Evolutionary conservation across 768 basidiomycete species (phyloP).

Genomic region (Pleurotus tuber-regium): DNA sequence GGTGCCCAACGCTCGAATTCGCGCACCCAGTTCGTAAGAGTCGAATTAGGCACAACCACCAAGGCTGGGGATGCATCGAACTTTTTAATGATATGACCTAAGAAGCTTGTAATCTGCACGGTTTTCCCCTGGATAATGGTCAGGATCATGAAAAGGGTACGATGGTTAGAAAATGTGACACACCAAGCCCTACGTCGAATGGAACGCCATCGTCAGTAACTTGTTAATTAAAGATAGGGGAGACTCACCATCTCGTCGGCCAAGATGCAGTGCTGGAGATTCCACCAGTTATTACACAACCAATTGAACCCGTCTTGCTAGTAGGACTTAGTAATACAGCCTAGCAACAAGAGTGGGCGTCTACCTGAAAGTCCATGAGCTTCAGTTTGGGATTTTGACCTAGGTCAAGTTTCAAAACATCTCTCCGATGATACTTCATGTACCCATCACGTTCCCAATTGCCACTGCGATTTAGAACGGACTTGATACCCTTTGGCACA

Average conservation of each 20-base stretch:
- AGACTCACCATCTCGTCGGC: constrained; percentile 97
- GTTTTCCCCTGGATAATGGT: constrained; percentile 69
- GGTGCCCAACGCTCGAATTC: constrained; percentile 92
- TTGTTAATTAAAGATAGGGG: constrained; percentile 14
- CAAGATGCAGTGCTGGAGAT: constrained; percentile 78
- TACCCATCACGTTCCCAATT: constrained; percentile 57
- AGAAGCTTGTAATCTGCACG: constrained; percentile 84
- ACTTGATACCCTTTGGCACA: constrained; percentile 48
- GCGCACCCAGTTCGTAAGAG: constrained; percentile 92
- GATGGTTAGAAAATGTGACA: constrained; percentile 13
- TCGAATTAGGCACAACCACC: constrained; percentile 95
- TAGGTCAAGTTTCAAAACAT: constrained; percentile 58
- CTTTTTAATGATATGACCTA: constrained; percentile 60
- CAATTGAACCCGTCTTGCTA: constrained; percentile 82
- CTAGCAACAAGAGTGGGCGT: constrained; percentile 6
- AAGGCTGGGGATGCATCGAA: constrained; percentile 74
- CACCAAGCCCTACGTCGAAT: constrained; percentile 1
- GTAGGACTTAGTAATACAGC: background rate
- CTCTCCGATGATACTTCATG: constrained; percentile 42
- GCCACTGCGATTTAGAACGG: constrained; percentile 43
- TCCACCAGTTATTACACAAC: constrained; percentile 89
- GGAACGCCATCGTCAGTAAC: background rate
- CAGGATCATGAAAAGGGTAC: constrained; percentile 1
- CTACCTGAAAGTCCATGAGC: constrained; percentile 87
- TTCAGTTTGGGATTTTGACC: constrained; percentile 62